phyloP scores from a whole-genome alignment of 192 early-diverging fungal genomes.

The Martensiomyces pterosporus region DNA sequence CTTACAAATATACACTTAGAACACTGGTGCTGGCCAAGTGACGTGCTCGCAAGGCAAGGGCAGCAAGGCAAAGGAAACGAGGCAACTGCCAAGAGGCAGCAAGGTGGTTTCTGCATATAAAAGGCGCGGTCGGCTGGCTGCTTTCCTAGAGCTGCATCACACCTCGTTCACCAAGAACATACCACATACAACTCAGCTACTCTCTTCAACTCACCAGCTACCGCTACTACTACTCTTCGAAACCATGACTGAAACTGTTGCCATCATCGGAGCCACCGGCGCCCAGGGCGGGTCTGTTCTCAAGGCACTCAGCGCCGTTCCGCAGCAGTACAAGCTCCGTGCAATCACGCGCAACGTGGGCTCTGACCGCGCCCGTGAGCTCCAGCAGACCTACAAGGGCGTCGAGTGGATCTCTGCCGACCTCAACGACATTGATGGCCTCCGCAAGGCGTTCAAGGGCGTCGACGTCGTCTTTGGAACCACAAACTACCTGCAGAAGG shows the following conservation, averaged over 20 bases:
- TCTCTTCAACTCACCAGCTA: not conserved
- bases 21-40: too few species aligned
- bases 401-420: conserved; percentile 10
- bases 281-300: conserved; percentile 13
- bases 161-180: too few species aligned
- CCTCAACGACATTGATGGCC: not conserved
- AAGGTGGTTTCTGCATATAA: too few species aligned
- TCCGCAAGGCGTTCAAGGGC: not conserved
- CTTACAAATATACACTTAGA: too few species aligned
- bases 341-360: conserved; percentile 6
- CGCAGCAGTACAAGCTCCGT: conserved; percentile 6
- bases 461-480: conserved; percentile 7
- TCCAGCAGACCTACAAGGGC: not conserved
- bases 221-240: too few species aligned
- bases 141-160: too few species aligned
- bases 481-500: conserved; percentile 7
- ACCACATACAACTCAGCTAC: not conserved
- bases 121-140: too few species aligned
- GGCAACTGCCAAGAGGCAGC: too few species aligned
- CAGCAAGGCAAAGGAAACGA: too few species aligned
- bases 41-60: too few species aligned
- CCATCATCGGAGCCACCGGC: conserved; percentile 13
- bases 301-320: not conserved
- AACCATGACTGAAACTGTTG: conserved; percentile 7
- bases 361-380: conserved; percentile 3